These are phyloP conservation scores for Scortechinia acanthostroma DNA, from an alignment of 2,329 filamentous ascomycete genomes.

Conservation along the genomic window DNA sequence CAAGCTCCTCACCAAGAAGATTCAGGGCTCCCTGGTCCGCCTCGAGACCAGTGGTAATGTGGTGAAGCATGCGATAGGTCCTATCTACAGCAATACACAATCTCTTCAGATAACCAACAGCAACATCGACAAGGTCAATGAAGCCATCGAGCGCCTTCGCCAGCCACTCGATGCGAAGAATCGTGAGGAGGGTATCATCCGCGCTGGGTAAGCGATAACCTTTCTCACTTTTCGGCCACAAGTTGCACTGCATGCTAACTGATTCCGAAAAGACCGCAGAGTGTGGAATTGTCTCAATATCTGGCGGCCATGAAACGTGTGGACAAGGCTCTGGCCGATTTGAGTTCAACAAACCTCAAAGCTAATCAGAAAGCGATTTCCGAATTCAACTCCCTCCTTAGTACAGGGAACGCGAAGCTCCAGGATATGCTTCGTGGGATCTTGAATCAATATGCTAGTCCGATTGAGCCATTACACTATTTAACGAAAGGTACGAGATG, in stretches of 20 bases:
- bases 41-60: constrained; percentile 63
- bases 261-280: constrained; percentile 38
- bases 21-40: constrained; percentile 58
- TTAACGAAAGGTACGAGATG: constrained; percentile 53
- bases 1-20: constrained; percentile 65
- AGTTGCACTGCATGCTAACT: not conserved
- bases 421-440: constrained; percentile 57
- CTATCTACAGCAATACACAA: constrained; percentile 67
- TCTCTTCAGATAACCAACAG: constrained; percentile 43
- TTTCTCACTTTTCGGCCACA: not conserved
- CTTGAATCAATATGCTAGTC: constrained; percentile 50
- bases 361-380: constrained; percentile 65
- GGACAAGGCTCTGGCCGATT: constrained; percentile 53
- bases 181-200: constrained; percentile 62
- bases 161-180: constrained; percentile 65
- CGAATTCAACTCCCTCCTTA: constrained; percentile 52
- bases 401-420: constrained; percentile 53
- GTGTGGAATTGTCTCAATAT: constrained; percentile 56
- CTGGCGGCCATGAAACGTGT: constrained; percentile 63
- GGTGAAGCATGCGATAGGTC: constrained; percentile 65
- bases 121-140: constrained; percentile 61
- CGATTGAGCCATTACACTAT: constrained; percentile 64
- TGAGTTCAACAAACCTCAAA: constrained; percentile 59
- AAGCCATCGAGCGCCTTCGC: constrained; percentile 61
- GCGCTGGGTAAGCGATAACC: constrained; percentile 26